Percentiles rank a stretch among this genome's conserved stretches.
Conservation (phyloP, 2,329 filamentous ascomycete species). For the Cladosporium sp. region DNA sequence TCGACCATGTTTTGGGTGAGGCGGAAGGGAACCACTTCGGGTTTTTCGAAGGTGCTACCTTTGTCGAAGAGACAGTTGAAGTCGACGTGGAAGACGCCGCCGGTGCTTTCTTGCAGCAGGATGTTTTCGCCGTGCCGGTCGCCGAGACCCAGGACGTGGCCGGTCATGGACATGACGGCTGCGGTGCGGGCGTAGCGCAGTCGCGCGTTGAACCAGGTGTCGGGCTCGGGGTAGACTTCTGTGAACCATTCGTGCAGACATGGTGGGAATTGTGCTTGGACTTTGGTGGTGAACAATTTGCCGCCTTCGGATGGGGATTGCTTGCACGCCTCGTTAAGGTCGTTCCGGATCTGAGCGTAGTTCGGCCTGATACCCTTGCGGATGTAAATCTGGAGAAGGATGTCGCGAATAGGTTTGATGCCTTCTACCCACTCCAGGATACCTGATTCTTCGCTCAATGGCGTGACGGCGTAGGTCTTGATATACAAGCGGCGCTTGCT, state of each 20-base stretch:
- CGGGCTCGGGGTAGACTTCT: slow-evolving; percentile 88
- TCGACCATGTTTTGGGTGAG: slow-evolving; percentile 98
- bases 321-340: slow-evolving; percentile 62
- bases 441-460: slow-evolving; percentile 94
- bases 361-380: slow-evolving; percentile 64
- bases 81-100: slow-evolving; percentile 93
- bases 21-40: slow-evolving; percentile 91
- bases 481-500: slow-evolving; percentile 90
- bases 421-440: slow-evolving; percentile 99
- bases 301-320: slow-evolving; percentile 52
- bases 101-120: slow-evolving; percentile 86
- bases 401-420: slow-evolving; percentile 87
- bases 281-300: slow-evolving; percentile 64
- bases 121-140: slow-evolving; percentile 98
- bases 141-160: slow-evolving; percentile 85
- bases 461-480: slow-evolving; percentile 94
- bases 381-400: slow-evolving; percentile 73
- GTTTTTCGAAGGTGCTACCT: slow-evolving; percentile 88
- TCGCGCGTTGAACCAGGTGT: slow-evolving; percentile 84
- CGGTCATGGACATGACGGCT: slow-evolving; percentile 99
- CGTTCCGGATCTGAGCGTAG: slow-evolving; percentile 59
- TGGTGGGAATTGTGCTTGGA: slow-evolving; percentile 66
- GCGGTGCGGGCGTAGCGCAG: slow-evolving; percentile 87
- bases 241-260: slow-evolving; percentile 93
- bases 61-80: slow-evolving; percentile 99